Evolutionary conservation across 176 grass and related monocot species (phyloP).

Genomic region (Saccharum spontaneum): DNA sequence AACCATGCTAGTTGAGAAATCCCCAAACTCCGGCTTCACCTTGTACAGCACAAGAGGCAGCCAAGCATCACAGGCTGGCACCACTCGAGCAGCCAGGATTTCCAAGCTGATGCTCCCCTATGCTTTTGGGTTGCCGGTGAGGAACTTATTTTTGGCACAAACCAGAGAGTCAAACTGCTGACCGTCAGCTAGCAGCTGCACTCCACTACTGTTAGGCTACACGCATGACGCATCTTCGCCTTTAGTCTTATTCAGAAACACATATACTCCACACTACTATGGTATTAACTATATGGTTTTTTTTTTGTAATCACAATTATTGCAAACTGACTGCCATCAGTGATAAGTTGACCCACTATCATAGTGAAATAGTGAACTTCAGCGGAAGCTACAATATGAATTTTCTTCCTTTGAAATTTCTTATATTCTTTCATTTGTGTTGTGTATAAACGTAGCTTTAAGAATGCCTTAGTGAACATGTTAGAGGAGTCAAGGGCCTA

Average conservation of each 20-base stretch:
- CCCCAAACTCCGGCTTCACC: not conserved
- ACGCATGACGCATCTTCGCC: not conserved
- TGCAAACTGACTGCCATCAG: constrained; percentile 6
- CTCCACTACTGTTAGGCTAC: not conserved
- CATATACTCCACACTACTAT: not conserved
- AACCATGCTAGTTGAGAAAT: not conserved
- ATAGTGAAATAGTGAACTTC: not conserved
- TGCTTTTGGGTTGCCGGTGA: not conserved
- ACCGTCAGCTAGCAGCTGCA: not conserved
- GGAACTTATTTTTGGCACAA: not conserved
- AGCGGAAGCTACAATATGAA: not conserved
- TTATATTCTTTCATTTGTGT: not conserved
- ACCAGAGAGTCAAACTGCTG: not conserved
- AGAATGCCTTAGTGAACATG: not conserved
- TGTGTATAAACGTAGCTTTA: not conserved
- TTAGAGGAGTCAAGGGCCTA: too few species aligned
- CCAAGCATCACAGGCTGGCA: not conserved
- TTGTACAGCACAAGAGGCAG: not conserved
- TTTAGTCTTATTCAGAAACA: not conserved
- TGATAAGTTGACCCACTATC: not conserved
- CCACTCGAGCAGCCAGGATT: not conserved
- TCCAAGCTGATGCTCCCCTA: not conserved
- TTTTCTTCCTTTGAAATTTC: not conserved
- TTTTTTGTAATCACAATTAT: not conserved
- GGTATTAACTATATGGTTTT: not conserved